Percentiles rank a stretch among this genome's conserved stretches.
These are phyloP conservation scores for Abrus pulchellus DNA, from an alignment of 306 rosid genomes.

Conservation along the genomic window DNA sequence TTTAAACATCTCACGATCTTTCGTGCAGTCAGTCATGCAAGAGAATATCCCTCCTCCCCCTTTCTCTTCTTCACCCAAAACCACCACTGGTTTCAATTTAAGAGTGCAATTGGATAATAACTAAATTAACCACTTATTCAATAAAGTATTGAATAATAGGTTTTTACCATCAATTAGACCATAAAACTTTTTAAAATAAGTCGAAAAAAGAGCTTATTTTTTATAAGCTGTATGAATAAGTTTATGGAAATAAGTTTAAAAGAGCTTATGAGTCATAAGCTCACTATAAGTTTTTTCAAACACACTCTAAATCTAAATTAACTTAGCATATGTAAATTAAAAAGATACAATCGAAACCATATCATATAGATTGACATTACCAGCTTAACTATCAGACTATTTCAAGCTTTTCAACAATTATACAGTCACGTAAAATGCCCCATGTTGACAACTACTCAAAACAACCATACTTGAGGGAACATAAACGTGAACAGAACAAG, in stretches of 20 bases:
- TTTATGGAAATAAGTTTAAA: no score
- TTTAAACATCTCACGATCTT: constrained; percentile 1
- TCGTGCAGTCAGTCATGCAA: not conserved
- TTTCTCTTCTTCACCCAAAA: not conserved
- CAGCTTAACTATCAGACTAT: constrained; percentile 22
- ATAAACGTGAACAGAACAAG: constrained; percentile 19
- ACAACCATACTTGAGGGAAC: constrained; percentile 17
- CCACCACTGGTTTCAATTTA: not conserved
- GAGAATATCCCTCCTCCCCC: no score
- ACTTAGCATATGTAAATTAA: not conserved
- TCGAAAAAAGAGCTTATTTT: no score
- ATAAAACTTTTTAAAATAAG: no score
- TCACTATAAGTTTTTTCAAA: no score
- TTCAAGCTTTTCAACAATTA: not conserved
- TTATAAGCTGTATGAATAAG: no score
- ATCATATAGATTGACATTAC: not conserved
- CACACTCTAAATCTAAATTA: not conserved
- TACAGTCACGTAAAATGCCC: not conserved
- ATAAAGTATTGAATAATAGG: no score
- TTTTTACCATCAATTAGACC: no score
- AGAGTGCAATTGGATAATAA: no score
- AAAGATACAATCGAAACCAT: not conserved
- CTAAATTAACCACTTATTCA: no score
- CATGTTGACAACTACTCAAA: not conserved
- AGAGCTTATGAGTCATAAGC: no score